Evolutionary conservation across 192 early-diverging fungal species (phyloP).

Genomic region (Lobulomyces angularis): DNA sequence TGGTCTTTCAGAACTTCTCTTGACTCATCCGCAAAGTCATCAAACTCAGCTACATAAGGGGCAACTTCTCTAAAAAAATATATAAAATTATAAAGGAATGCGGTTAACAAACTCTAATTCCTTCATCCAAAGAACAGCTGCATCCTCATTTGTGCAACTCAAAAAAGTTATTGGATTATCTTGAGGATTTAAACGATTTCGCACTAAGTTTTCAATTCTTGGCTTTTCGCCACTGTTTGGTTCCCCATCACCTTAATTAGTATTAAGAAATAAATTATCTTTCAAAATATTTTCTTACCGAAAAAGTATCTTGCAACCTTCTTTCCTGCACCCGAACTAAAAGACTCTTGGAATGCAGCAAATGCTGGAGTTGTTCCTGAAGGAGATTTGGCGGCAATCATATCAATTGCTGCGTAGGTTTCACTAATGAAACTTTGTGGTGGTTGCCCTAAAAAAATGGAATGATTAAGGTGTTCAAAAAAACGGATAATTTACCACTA

Average conservation of each 20-base stretch:
- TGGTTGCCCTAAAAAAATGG: too few relatives aligned
- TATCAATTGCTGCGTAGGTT: too few relatives aligned
- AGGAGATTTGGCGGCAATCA: neutral
- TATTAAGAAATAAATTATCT: too few relatives aligned
- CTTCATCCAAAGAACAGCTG: slow-evolving; percentile 11
- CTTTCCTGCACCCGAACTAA: neutral
- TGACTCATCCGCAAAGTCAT: slow-evolving; percentile 4
- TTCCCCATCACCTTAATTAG: too few relatives aligned
- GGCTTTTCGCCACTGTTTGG: slow-evolving; percentile 5
- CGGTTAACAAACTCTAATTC: too few relatives aligned
- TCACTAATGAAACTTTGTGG: too few relatives aligned
- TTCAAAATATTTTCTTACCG: too few relatives aligned
- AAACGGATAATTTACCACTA: too few relatives aligned
- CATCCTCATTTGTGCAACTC: slow-evolving; percentile 8
- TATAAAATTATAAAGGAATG: too few relatives aligned
- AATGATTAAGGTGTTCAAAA: too few relatives aligned
- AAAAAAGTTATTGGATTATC: slow-evolving; percentile 11
- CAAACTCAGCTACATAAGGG: slow-evolving; percentile 1
- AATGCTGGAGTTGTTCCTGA: slow-evolving; percentile 1
- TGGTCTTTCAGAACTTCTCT: slow-evolving; percentile 12
- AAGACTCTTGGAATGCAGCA: neutral
- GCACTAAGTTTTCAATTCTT: slow-evolving; percentile 2
- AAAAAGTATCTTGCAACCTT: slow-evolving; percentile 5
- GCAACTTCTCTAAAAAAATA: too few relatives aligned
- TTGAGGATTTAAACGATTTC: slow-evolving; percentile 3